Percentiles rank a stretch among this genome's conserved stretches.
Conservation (phyloP, 139 green algal genomes). For the Coelastrella sp. region DNA sequence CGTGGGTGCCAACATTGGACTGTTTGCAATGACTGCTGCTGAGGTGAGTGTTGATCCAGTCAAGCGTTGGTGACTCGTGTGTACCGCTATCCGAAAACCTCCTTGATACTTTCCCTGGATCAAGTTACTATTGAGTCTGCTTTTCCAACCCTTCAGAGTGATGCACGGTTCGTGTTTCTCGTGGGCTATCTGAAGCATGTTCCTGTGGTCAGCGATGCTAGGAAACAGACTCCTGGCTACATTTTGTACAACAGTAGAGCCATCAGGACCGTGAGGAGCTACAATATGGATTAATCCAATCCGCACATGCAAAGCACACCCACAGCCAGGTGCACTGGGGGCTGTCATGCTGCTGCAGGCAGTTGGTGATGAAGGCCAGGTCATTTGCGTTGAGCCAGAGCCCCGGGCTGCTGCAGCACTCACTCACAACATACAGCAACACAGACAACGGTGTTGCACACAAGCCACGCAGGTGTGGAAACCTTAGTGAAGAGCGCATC, state of each 20-base stretch:
- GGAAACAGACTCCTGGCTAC: no score
- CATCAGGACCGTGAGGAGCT: no score
- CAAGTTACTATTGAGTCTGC: no score
- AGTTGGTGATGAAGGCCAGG: not conserved
- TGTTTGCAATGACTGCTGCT: constrained; percentile 61
- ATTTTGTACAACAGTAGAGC: no score
- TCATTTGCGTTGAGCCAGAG: constrained; percentile 3
- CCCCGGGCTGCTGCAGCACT: constrained; percentile 24
- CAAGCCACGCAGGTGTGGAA: not conserved
- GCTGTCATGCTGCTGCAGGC: constrained; percentile 11
- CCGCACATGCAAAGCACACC: not conserved
- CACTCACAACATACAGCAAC: constrained; percentile 9
- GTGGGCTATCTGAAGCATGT: no score
- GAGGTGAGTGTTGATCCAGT: not conserved
- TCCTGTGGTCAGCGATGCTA: no score
- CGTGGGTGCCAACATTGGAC: constrained; percentile 69
- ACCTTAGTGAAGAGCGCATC: no score
- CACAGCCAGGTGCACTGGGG: not conserved
- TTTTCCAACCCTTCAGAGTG: no score
- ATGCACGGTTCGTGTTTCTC: no score
- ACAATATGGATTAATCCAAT: no score
- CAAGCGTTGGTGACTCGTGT: not conserved
- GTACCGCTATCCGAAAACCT: not conserved
- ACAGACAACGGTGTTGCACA: not conserved
- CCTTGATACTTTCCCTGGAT: not conserved